Evolutionary conservation across 1,284 basidiomycete species (phyloP), one percentile per base, ranked within the genome.

Genomic region (Ustilago nuda): DNA sequence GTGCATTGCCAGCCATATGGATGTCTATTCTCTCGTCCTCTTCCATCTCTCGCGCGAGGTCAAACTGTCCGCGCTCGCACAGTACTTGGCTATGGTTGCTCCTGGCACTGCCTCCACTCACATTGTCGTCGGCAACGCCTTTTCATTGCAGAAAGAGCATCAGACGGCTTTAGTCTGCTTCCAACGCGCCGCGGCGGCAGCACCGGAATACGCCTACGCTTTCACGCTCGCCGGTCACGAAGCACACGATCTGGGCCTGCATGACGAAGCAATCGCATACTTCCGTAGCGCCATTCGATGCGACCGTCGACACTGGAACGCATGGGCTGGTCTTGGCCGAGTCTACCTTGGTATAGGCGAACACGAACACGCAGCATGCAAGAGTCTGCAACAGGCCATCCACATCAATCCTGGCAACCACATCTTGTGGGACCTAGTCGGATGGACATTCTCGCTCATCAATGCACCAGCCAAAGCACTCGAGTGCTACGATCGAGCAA

Each of bases 31-130:
- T 13, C 75, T 84, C 15, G 79, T 82, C n/a, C 82, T 84, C 32
- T 85, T 81, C 66, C 84, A 85, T 56, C 76, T 85, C 35, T 79
- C 83, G n/a, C 79, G 84, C 62, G 83, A 85, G 51, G 82, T 82
- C 41, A 71, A 68, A 46, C 76, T 85, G 3, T 79, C 82, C 15
- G 72, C 75, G 1, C 72, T 85, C 6, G 83, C 82, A 4, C 82
- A 83, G 65, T 76, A 80, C 23, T 66, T 84, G 46, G 41, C 67
- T 12, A 60, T 75, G 56, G 57, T 84, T 5, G 79, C 84, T 23
- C 69, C 78, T 0, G 61, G 56, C n/a, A 67, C 78, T 1, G 73
- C 77, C 1, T 64, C 76, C 8, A 76, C 77, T n/a, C 79, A 84
- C 48, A 79, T 85, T 46, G 82, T 83, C 17, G 61, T 74, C 27